Base-by-base conservation (phyloP, 805 yeast species). In the Saturnispora mendoncae region DNA sequence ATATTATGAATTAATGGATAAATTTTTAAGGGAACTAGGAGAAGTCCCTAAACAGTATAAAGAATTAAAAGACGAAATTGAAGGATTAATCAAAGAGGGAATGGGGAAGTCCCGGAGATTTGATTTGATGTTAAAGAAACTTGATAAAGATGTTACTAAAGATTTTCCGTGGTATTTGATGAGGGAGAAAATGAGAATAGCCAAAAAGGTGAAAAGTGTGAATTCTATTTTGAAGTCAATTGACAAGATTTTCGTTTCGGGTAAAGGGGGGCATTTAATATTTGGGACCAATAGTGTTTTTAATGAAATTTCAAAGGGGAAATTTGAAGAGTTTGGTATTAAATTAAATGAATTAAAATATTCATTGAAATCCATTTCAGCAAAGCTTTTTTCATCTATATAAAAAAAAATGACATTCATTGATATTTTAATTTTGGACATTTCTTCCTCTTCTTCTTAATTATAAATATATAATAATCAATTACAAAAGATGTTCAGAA, bases 111-210 rank as follows among this genome's bases (percentile, higher is more conserved):
- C 19, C 5, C n/a, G n/a, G n/a, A n/a, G n/a, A n/a, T n/a, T n/a
- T n/a, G n/a, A n/a, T n/a, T n/a, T n/a, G n/a, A n/a, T n/a, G n/a
- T n/a, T n/a, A n/a, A n/a, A n/a, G n/a, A n/a, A n/a, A n/a, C n/a
- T n/a, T n/a, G n/a, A n/a, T n/a, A n/a, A n/a, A n/a, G n/a, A n/a
- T n/a, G n/a, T n/a, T n/a, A n/a, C n/a, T n/a, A n/a, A 69, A 33
- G 97, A 85, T 51, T 81, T 73, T 51, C 87, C 96, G 1, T 82
- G 95, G 87, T 85, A 80, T 64, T 66, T 71, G 47, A 62, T 71
- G 39, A 70, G 67, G 48, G 71, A 67, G 48, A 85, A 85, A 57
- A 53, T 84, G 28, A 68, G 64, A 38, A 65, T 78, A 4, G 79
- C 77, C 38, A 70, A 80, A 13, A 70, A 71, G 41, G 65, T 80